Percentiles rank a stretch among this genome's conserved stretches.
Conservation (phyloP, 441 rosid species). For the Gossypium davidsonii region DNA sequence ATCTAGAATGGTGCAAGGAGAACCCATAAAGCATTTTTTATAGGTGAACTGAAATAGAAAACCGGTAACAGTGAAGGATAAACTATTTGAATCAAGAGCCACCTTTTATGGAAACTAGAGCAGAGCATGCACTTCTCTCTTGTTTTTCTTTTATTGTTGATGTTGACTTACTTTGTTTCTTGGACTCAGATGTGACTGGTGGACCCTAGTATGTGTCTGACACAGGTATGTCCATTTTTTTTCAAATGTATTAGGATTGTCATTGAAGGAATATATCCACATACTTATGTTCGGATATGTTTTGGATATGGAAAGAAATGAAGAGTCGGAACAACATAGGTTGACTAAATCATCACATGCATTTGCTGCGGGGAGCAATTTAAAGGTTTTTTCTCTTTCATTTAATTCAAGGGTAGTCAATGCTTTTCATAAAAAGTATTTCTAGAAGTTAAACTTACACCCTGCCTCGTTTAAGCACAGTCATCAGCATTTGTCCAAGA, state of each 20-base stretch:
- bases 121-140: background rate
- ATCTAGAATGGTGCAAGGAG: background rate
- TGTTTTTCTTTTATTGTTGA: background rate
- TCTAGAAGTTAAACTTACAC: background rate
- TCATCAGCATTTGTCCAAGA: background rate
- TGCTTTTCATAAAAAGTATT: background rate
- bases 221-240: background rate
- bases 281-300: background rate
- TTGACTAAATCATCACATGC: background rate
- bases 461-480: background rate
- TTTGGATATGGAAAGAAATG: background rate
- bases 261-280: background rate
- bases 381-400: background rate
- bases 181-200: background rate
- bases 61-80: background rate
- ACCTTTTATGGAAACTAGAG: background rate
- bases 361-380: background rate
- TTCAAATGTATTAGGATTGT: background rate
- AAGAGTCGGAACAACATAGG: background rate
- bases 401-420: background rate
- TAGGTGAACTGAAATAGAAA: background rate
- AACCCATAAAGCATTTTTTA: background rate
- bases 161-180: background rate
- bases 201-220: background rate
- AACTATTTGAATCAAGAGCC: background rate